Evolutionary conservation across 495 filamentous ascomycete species (phyloP), one percentile per base, ranked within the genome.

Genomic region (Neurospora sp.): DNA sequence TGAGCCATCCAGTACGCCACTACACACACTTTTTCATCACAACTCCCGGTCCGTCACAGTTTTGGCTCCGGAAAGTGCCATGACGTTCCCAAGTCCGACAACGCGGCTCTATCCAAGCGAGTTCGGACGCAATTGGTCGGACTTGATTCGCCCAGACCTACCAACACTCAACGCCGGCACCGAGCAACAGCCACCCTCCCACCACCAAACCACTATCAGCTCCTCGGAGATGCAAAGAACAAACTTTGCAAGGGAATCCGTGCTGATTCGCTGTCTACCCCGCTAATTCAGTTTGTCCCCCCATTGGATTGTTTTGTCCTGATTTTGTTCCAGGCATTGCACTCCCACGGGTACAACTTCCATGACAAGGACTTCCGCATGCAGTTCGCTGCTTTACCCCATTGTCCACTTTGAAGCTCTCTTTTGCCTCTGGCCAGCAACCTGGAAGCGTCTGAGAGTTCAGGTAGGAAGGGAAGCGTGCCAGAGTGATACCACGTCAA

Each of bases 201-300:
- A 65, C 53, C 53, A 65, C 27, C 53, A 65, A 35, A 65, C 14
- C 53, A 65, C 53, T 27, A 37, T 27, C 53, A 35, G 53, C 73
- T 79, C 80, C 79, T 82, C 77, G 79, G 79, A 80, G 79, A 82
- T 82, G 80, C 74, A 69, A 75, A 72, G 73, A 59, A 35, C 53
- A 35, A 65, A 35, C 6, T 65, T 65, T 61, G 65, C 69, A 59
- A 72, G 72, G 69, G 53, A 72, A 70, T 20, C 71, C 40, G 70
- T 38, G 40, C 48, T 48, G 69, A 68, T 65, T 65, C 53, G 53
- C 27, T 65, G 53, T 61, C 27, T 61, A 61, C 53, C 53, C 53
- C 53, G 53, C 53, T 17, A 61, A 35, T 61, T 1, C 27, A 35
- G 53, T 14, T 16, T 31, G 53, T 61, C 7, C 14, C 53, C 6